A percentile compares a stretch with the other conserved stretches of the same genome.
These are phyloP conservation scores for Suhomyces tanzawaensis DNA, from an alignment of 805 yeast genomes.

Conservation along the genomic window DNA sequence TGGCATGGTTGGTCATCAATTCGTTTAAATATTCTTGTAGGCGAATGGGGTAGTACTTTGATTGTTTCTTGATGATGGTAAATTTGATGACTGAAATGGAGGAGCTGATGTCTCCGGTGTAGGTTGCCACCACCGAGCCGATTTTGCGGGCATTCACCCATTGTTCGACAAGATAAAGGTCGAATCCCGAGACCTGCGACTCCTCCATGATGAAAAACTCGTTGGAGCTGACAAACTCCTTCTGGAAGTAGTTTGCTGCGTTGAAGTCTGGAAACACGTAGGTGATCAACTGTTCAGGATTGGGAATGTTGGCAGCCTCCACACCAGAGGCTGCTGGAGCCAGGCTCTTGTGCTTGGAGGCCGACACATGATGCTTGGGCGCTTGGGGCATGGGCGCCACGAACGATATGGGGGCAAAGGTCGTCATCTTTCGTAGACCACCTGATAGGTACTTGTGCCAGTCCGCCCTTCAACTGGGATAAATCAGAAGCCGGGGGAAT, in stretches of 20 bases:
- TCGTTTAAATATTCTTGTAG: constrained; percentile 65
- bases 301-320: background rate
- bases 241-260: constrained; percentile 47
- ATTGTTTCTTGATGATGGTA: constrained; percentile 49
- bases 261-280: constrained; percentile 56
- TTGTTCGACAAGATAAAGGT: constrained; percentile 89
- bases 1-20: constrained; percentile 61
- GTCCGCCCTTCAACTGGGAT: no score
- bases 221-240: constrained; percentile 31
- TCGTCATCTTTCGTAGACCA: no score
- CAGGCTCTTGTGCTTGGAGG: background rate
- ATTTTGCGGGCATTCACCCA: constrained; percentile 79
- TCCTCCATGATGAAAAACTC: constrained; percentile 45
- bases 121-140: constrained; percentile 71
- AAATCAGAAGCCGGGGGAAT: no score
- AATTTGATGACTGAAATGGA: constrained; percentile 55
- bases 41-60: constrained; percentile 46
- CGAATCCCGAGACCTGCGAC: constrained; percentile 67
- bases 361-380: background rate
- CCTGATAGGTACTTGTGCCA: no score
- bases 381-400: background rate
- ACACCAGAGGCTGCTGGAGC: background rate
- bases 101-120: constrained; percentile 79
- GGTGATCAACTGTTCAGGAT: constrained; percentile 23
- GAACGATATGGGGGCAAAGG: background rate